Evolutionary conservation across 805 yeast species (phyloP).

Genomic region (Crinitomyces ghanaensis): DNA sequence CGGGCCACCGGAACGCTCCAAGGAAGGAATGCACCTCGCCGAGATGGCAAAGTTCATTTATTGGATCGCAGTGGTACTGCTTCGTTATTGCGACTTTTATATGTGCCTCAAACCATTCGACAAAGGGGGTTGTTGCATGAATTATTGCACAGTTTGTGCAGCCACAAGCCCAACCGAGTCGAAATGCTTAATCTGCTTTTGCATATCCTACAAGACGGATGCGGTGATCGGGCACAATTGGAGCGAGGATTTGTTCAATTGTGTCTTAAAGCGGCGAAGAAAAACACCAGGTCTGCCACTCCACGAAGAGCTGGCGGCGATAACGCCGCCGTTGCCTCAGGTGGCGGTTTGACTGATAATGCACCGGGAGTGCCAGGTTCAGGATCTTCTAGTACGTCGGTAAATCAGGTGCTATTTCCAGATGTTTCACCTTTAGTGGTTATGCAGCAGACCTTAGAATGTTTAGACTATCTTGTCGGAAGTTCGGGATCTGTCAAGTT

Average conservation of each 20-base stretch:
- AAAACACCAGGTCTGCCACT: too few species aligned
- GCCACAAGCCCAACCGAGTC: slow-evolving; percentile 64
- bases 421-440: slow-evolving; percentile 59
- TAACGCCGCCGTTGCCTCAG: too few species aligned
- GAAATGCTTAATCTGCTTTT: slow-evolving; percentile 62
- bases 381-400: too few species aligned
- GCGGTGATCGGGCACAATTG: slow-evolving; percentile 44
- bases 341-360: too few species aligned
- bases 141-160: slow-evolving; percentile 54
- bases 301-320: too few species aligned
- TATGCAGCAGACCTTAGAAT: slow-evolving; percentile 68
- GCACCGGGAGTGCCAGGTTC: too few species aligned
- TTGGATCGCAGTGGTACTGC: slow-evolving; percentile 69
- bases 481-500: slow-evolving; percentile 55
- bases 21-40: slow-evolving; percentile 1
- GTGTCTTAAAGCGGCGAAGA: slow-evolving; percentile 13
- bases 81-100: slow-evolving; percentile 56
- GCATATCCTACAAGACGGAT: slow-evolving; percentile 67
- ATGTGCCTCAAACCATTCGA: slow-evolving; percentile 56
- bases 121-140: slow-evolving; percentile 50
- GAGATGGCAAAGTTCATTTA: slow-evolving; percentile 33
- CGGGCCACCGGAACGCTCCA: slow-evolving; percentile 2
- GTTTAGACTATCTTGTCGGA: slow-evolving; percentile 58
- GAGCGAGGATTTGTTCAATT: slow-evolving; percentile 52
- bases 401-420: slow-evolving; percentile 7